phyloP scores from a whole-genome alignment of 805 yeast genomes.

The Suhomyces emberorum region DNA sequence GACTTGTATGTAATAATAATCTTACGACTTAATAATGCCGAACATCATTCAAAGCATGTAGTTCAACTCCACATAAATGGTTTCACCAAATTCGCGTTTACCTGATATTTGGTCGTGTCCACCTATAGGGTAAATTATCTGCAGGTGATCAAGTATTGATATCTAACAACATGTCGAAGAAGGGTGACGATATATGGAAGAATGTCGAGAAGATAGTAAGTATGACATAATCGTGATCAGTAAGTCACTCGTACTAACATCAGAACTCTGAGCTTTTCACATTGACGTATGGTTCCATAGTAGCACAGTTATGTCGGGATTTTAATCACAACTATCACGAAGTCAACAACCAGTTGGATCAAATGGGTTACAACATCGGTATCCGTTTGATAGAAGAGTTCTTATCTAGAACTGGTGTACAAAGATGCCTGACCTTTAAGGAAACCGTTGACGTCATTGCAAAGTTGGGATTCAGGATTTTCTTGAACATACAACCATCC shows the following conservation, averaged over 20 bases:
- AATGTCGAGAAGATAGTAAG: slow-evolving; percentile 79
- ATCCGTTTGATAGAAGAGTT: slow-evolving; percentile 88
- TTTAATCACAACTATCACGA: slow-evolving; percentile 67
- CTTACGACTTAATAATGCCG: too few species aligned
- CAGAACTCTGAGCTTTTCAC: slow-evolving; percentile 90
- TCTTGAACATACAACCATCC: slow-evolving; percentile 76
- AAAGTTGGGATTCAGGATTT: slow-evolving; percentile 87
- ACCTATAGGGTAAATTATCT: too few species aligned
- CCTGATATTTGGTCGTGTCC: too few species aligned
- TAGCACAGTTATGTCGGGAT: slow-evolving; percentile 86
- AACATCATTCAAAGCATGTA: too few species aligned
- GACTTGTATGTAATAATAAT: background rate
- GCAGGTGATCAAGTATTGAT: too few species aligned
- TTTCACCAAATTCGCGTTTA: too few species aligned
- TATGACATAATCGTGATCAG: too few species aligned
- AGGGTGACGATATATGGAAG: slow-evolving; percentile 91
- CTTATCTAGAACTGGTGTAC: slow-evolving; percentile 80
- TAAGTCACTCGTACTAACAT: slow-evolving; percentile 2
- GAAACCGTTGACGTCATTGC: slow-evolving; percentile 87
- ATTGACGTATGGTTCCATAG: slow-evolving; percentile 92
- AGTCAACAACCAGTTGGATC: slow-evolving; percentile 80
- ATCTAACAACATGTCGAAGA: slow-evolving; percentile 25
- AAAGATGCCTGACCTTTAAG: slow-evolving; percentile 72
- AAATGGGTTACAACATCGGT: slow-evolving; percentile 96
- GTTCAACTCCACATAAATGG: too few species aligned